Base-by-base conservation (phyloP, 208 protist species). In the Acanthamoeba culbertsoni region DNA sequence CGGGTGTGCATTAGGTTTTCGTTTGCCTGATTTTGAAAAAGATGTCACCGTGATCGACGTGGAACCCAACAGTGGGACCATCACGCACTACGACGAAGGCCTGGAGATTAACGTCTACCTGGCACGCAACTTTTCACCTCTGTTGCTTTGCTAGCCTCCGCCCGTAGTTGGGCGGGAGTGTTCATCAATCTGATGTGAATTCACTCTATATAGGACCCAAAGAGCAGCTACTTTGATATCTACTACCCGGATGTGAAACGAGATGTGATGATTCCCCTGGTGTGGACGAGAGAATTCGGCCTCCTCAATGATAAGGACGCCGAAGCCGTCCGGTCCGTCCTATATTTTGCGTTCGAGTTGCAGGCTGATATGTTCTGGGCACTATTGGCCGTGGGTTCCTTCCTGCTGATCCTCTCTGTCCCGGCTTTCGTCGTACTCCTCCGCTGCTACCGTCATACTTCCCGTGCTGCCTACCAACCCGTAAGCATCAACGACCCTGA, bases 31-130 rank as follows among this genome's bases (percentile, higher is more conserved):
- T 35, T 10, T 35, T 35, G 10, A 10, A 2, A 75, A 75, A n/a
- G 84, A 91, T 31, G 42, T 26, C n/a, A 91, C 53, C 23, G 2
- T 91, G n/a, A 91, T 91, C 35, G 84, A 91, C n/a, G 55, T 91
- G 20, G 84, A 91, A 63, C 84, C 84, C 35, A 62, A 91, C 55
- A 62, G 33, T 63, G 84, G 84, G 14, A 91, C 84, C 31, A 51
- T 91, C 37, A 62, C 43, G 7, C 84, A 91, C 40, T 91, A 91
- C 43, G 84, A 91, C 57, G 53, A 91, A 35, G 57, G 84, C 40
- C 84, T 91, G 23, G n/a, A 91, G n/a, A 91, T 91, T 37, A 91
- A 91, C 84, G 55, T 91, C 84, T 91, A 91, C 40, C 53, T 91
- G 63, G 63, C 42, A 18, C 7, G 2, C 18, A n/a, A n/a, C n/a